Percentiles rank a stretch among this genome's conserved stretches.
These are phyloP conservation scores for Stephania yunnanensis DNA, from an alignment of 164 flowering plant genomes.

Conservation along the genomic window DNA sequence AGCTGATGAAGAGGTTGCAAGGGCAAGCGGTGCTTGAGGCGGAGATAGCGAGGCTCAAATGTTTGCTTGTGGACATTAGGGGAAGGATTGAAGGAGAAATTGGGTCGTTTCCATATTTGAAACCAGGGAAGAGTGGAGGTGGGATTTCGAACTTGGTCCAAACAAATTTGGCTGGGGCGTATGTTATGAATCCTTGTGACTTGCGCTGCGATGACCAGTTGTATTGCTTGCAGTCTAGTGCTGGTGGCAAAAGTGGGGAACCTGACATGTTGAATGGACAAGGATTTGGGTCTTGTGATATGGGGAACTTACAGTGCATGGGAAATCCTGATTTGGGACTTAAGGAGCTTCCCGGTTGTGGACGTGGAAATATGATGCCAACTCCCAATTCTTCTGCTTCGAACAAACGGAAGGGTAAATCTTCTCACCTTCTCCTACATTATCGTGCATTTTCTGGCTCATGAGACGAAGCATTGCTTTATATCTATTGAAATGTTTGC, in stretches of 20 bases:
- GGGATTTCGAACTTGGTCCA: conserved; percentile 23
- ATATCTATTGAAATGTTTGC: neutral
- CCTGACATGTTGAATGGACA: conserved; percentile 33
- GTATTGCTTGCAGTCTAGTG: conserved; percentile 53
- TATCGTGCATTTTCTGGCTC: neutral
- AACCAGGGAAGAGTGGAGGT: conserved; percentile 19
- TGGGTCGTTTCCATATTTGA: conserved; percentile 90
- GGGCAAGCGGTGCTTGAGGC: conserved; percentile 85
- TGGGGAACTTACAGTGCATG: conserved; percentile 56
- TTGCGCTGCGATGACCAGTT: conserved; percentile 63
- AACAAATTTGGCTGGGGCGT: conserved; percentile 29
- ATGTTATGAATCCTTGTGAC: conserved; percentile 67
- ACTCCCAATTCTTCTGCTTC: conserved; percentile 24
- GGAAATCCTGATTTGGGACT: conserved; percentile 28
- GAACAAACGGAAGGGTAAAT: conserved; percentile 56
- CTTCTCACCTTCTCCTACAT: neutral
- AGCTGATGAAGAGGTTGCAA: conserved; percentile 74
- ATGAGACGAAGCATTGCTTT: neutral
- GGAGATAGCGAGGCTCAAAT: conserved; percentile 81
- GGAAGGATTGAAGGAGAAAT: conserved; percentile 98
- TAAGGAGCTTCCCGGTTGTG: conserved; percentile 37
- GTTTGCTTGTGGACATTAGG: conserved; percentile 89
- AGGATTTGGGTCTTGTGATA: conserved; percentile 51
- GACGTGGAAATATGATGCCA: conserved; percentile 24
- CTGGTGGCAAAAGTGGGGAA: conserved; percentile 36